Conservation (phyloP, 2,329 filamentous ascomycete genomes). For the Pseudogymnoascus sp. region DNA sequence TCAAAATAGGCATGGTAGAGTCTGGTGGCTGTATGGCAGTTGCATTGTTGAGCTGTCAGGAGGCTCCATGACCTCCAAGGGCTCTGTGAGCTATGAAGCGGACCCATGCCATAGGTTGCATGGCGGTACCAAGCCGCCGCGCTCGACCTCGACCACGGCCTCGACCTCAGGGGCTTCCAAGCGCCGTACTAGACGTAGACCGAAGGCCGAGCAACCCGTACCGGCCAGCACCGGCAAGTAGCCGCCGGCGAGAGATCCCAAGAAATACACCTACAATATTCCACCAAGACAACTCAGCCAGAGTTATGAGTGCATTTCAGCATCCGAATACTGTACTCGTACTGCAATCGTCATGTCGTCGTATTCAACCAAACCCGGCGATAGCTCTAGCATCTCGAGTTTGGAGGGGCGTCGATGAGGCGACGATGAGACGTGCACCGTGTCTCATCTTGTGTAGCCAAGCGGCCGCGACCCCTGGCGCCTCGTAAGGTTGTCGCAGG, state of each 20-base stretch:
- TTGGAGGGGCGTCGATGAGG: slow-evolving; percentile 6
- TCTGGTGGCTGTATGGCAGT: neutral
- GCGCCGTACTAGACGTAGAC: neutral
- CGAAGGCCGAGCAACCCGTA: neutral
- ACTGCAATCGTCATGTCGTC: slow-evolving; percentile 11
- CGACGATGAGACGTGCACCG: neutral
- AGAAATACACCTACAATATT: neutral
- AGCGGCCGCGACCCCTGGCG: neutral
- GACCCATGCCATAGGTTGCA: neutral
- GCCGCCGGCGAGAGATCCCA: neutral
- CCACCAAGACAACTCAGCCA: neutral
- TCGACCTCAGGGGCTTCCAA: slow-evolving; percentile 47
- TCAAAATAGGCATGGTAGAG: neutral
- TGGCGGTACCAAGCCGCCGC: slow-evolving; percentile 38
- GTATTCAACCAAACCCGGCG: neutral
- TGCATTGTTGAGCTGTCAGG: neutral
- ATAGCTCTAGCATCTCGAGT: slow-evolving; percentile 3
- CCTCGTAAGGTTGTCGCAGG: neutral
- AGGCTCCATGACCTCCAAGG: neutral
- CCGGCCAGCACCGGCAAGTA: neutral
- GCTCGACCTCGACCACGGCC: slow-evolving; percentile 49
- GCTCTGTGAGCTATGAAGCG: neutral
- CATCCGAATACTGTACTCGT: neutral
- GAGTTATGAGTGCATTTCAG: neutral
- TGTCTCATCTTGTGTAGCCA: neutral